Base-by-base conservation (phyloP, 2,329 filamentous ascomycete genomes). In the Tothia fuscella region DNA sequence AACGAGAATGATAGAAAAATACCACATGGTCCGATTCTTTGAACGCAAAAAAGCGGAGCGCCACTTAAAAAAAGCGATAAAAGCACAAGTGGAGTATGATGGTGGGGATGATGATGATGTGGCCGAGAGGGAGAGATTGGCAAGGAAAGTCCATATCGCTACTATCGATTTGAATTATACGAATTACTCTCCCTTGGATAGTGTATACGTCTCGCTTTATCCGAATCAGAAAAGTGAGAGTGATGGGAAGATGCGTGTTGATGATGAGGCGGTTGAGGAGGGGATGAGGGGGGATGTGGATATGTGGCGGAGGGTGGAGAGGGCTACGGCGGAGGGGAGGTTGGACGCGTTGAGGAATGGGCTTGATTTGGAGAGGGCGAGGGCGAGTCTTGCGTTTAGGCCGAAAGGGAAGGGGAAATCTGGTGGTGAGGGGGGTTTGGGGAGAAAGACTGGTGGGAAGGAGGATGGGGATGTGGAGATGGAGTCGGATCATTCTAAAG, bases 21-120 rank as follows among this genome's bases (percentile, higher is more conserved):
- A 87, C 52, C 83, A 89, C 57, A 88, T 85, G 74, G 76, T 89
- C 38, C 70, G 84, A 21, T 91, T 91, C 57, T 89, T 89, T 60
- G 80, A 86, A 50, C 72, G 80, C 36, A 79, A 84, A 60, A 87
- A 85, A 59, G 81, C 81, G 21, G 71, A 70, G 38, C 70, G 81
- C 44, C 66, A 77, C 31, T 65, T 76, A 40, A 87, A 81, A 58
- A 74, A 78, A 53, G 64, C 82, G 39, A 65, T 67, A 51, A 76
- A 74, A 52, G 71, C 71, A 48, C 62, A 82, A 29, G 61, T 70
- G 14, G 60, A 67, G 35, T 59, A 66, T 14, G 65, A 68, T 39
- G 69, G 72, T 26, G 57, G 66, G 1, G 66, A 71, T 36, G 72
- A 77, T n/a, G 65, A 68, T 39, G 69, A 72, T 26, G 57, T 66